Percentiles rank a stretch among this genome's conserved stretches.
These are phyloP conservation scores for Apophysomyces variabilis DNA, from an alignment of 371 early-diverging fungal genomes.

Conservation along the genomic window DNA sequence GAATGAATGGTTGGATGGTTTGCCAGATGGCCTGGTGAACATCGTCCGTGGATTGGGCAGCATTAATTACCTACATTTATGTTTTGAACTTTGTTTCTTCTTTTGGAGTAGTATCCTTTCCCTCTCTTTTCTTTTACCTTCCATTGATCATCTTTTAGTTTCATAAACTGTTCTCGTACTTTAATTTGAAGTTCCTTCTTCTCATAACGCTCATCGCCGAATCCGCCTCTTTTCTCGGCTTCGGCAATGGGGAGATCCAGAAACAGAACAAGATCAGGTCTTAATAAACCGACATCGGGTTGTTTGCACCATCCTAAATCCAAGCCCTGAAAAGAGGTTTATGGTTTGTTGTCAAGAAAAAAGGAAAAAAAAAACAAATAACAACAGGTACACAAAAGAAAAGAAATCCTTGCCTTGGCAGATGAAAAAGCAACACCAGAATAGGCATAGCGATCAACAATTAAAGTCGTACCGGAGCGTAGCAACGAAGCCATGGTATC, in stretches of 20 bases:
- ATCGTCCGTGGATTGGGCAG: constrained; percentile 23
- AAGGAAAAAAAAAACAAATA: background rate
- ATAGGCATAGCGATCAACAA: constrained; percentile 98
- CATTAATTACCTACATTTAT: constrained; percentile 22
- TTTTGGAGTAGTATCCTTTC: background rate
- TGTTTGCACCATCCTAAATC: constrained; percentile 88
- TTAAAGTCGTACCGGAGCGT: constrained; percentile 69
- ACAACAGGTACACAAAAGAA: background rate
- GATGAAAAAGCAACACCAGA: constrained; percentile 96
- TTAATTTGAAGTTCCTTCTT: constrained; percentile 83
- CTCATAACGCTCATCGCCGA: constrained; percentile 97
- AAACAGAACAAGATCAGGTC: constrained; percentile 91
- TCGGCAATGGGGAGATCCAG: constrained; percentile 85
- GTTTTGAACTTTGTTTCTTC: too few relatives aligned
- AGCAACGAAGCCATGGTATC: constrained; percentile 58
- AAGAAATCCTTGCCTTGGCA: constrained; percentile 68
- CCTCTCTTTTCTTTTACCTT: constrained; percentile 39
- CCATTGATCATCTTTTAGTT: constrained; percentile 65
- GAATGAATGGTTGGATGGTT: constrained; percentile 4
- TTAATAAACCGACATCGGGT: constrained; percentile 86
- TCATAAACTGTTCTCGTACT: constrained; percentile 67
- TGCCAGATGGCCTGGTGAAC: constrained; percentile 28
- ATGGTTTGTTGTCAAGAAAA: background rate
- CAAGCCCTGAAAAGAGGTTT: constrained; percentile 59
- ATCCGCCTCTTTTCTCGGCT: constrained; percentile 83